Evolutionary conservation across 1,139 yeast species (phyloP).

Genomic region (Pichia sp.): DNA sequence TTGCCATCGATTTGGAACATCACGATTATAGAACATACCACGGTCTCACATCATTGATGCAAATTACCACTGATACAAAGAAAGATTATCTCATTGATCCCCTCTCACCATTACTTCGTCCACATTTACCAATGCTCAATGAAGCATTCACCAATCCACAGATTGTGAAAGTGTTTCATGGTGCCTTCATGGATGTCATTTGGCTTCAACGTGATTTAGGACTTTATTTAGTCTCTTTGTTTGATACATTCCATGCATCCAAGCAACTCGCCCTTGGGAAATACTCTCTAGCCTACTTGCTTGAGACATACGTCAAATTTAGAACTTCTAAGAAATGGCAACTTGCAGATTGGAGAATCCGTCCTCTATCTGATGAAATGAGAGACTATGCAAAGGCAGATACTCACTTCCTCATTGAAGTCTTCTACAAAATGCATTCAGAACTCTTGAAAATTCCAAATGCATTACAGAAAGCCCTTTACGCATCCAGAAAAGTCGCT

Average conservation of each 20-base stretch:
- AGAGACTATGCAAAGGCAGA: constrained; percentile 87
- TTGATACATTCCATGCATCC: constrained; percentile 92
- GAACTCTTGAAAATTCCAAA: constrained; percentile 34
- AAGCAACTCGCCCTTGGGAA: constrained; percentile 70
- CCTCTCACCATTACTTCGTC: constrained; percentile 66
- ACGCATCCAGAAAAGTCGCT: constrained; percentile 77
- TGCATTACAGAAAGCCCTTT: constrained; percentile 56
- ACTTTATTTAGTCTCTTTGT: constrained; percentile 76
- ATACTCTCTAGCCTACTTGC: constrained; percentile 75
- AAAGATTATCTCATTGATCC: constrained; percentile 35
- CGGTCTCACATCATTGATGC: constrained; percentile 93
- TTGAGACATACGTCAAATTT: constrained; percentile 76
- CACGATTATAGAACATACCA: constrained; percentile 87
- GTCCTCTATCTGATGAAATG: constrained; percentile 80
- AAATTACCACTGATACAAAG: constrained; percentile 64
- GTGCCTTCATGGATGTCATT: constrained; percentile 93
- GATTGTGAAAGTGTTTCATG: constrained; percentile 85
- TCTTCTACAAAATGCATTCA: constrained; percentile 70
- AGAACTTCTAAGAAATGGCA: constrained; percentile 93
- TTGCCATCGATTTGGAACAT: constrained; percentile 97
- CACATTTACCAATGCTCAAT: constrained; percentile 63
- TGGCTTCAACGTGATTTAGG: constrained; percentile 98
- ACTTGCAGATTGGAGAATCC: constrained; percentile 91
- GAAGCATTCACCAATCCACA: constrained; percentile 71
- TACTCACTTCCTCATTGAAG: constrained; percentile 81